phyloP scores from a whole-genome alignment of 73 alveolate genomes.

The Symbiodinium pilosum region DNA sequence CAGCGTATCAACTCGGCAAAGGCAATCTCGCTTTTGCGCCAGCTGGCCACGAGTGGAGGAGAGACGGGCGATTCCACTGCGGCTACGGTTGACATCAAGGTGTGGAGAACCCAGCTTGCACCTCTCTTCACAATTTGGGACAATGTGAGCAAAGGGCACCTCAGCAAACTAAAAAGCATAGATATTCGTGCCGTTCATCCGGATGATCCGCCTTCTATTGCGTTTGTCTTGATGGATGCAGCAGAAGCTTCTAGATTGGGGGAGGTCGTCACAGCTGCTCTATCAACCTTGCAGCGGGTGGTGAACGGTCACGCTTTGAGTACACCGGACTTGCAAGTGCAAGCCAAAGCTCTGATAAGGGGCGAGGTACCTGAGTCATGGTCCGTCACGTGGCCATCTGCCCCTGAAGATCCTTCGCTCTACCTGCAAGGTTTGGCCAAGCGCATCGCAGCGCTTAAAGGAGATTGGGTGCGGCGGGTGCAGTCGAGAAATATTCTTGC shows the following conservation, averaged over 20 bases:
- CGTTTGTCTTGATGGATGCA: slow-evolving; percentile 74
- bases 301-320: slow-evolving; percentile 81
- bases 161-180: slow-evolving; percentile 48
- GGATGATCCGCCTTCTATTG: slow-evolving; percentile 80
- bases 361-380: slow-evolving; percentile 76
- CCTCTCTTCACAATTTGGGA: slow-evolving; percentile 90
- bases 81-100: slow-evolving; percentile 61
- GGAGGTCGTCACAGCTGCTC: slow-evolving; percentile 47
- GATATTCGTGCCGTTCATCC: slow-evolving; percentile 73
- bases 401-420: slow-evolving; percentile 78
- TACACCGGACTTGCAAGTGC: slow-evolving; percentile 89
- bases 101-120: slow-evolving; percentile 70
- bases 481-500: slow-evolving; percentile 39
- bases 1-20: slow-evolving; percentile 90
- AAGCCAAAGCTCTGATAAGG: slow-evolving; percentile 73
- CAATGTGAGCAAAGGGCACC: slow-evolving; percentile 76
- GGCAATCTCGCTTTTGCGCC: slow-evolving; percentile 64
- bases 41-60: slow-evolving; percentile 63
- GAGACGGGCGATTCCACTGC: slow-evolving; percentile 22
- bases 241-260: slow-evolving; percentile 79
- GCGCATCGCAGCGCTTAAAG: slow-evolving; percentile 79
- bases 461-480: slow-evolving; percentile 80
- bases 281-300: slow-evolving; percentile 69
- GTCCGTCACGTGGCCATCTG: slow-evolving; percentile 92
- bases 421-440: slow-evolving; percentile 87